Base-by-base conservation (phyloP, 2,329 filamentous ascomycete species). In the Arthrobotrys pseudoclavata region DNA sequence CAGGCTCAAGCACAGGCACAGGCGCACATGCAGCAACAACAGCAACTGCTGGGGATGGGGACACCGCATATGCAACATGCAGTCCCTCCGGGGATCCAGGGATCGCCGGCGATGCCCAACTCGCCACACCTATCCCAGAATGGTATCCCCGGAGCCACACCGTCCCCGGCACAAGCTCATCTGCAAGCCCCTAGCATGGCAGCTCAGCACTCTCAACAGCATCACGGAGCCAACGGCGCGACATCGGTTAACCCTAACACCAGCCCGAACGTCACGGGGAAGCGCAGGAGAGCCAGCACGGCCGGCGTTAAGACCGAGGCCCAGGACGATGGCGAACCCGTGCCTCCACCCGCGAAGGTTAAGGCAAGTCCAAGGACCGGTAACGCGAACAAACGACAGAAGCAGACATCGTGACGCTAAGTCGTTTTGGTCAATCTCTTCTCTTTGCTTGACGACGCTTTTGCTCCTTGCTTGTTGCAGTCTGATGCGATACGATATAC, bases 131-230 rank as follows among this genome's bases (percentile, higher is more conserved):
- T 79, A 15, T 79, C 75, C 31, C 74, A 78, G 45, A 79, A 69
- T 57, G 79, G 72, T 40, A 66, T 76, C 26, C 69, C 69, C 48
- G 75, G 79, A 76, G 80, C 80, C 61, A 80, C 81, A 67, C 80
- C 81, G 69, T 81, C 80, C 82, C 90, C 90, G 7, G 89, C 88
- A 18, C 87, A 87, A 13, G 88, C 87, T 15, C 86, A 87, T 64
- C 89, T 90, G 86, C 88, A 89, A 82, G 88, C 89, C 63, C 89
- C 89, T 22, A 86, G 86, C 79, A 91, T 91, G 89, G 88, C 89
- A 82, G 84, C 89, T 76, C 89, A 91, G 82, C 88, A 89, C 79
- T 91, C 89, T 82, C 89, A 91, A 82, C 90, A 91, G 82, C 90
- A 89, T 45, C 90, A 89, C 81, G 81, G 80, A 79, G 80, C 81